Base-by-base conservation (phyloP, 176 grass and related monocot species). In the Rhipidocladum racemiflorum region DNA sequence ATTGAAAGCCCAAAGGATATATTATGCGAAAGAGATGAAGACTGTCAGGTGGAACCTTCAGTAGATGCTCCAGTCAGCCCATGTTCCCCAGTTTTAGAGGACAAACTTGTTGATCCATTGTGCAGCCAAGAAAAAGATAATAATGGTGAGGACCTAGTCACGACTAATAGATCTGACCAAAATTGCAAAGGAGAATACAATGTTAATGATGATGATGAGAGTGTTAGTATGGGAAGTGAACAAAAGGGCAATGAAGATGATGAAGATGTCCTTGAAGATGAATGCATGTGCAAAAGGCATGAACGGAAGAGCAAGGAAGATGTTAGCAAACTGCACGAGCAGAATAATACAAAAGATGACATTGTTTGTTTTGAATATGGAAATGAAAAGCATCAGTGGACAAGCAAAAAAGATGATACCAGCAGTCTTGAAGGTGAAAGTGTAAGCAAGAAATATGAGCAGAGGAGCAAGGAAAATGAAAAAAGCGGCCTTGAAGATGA, bases 1-100 rank as follows among this genome's bases (percentile, higher is more conserved):
- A 70, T 79, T 71, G 87, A 78, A 59, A 94, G 80, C 81, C 84
- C 87, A 67, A 91, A 89, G 65, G 82, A 86, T 84, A 85, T 84
- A 87, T 69, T 81, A 65, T 85, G 84, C 24, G 80, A 91, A 72
- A 88, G 70, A 91, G 80, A 86, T 65, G 16, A 51, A 64, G 73
- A 75, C 24, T 69, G 51, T 67, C 51, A 43, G 44, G 78, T 28
- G 25, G 83, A 87, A 80, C 43, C 68, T 79, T 76, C 83, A 29
- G 39, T 59, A 65, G 77, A 87, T 78, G 24, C 4, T 74, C 25
- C 34, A 78, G 24, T 70, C 66, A 65, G 36, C 67, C 30, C 76
- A 64, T 66, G 54, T 57, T 83, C 77, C 84, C 82, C 84, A 70
- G 53, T 68, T 60, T 61, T 85, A 53, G 87, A 87, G 54, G 89